Percentiles rank a stretch among this genome's conserved stretches.
Evolutionary conservation across 768 basidiomycete species (phyloP).

Genomic region (Leucosporidium yakuticum): DNA sequence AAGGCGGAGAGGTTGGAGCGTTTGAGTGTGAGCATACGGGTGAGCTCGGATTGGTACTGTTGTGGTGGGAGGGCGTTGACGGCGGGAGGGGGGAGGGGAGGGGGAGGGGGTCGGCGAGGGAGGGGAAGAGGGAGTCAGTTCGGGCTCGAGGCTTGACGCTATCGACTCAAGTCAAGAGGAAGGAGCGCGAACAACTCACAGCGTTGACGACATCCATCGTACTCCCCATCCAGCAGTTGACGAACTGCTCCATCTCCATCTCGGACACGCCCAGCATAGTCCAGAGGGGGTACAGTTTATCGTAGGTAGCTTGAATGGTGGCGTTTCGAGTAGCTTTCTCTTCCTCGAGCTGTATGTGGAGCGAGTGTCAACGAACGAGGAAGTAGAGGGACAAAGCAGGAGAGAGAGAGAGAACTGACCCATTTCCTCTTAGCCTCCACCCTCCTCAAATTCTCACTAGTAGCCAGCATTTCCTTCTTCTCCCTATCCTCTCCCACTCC

Average conservation of each 20-base stretch:
- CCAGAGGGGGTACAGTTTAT: conserved; percentile 88
- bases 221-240: conserved; percentile 68
- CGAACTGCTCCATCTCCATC: conserved; percentile 80
- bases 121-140: too few relatives aligned
- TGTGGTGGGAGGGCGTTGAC: too few relatives aligned
- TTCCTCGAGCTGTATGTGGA: conserved; percentile 53
- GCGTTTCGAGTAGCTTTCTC: conserved; percentile 68
- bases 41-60: conserved; percentile 78
- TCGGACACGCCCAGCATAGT: conserved; percentile 72
- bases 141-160: too few relatives aligned
- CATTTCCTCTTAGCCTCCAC: conserved; percentile 52
- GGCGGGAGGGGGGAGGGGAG: too few relatives aligned
- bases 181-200: conserved; percentile 39
- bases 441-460: conserved; percentile 66
- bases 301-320: conserved; percentile 88
- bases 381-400: neutral
- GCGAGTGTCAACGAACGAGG: neutral
- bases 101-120: neutral
- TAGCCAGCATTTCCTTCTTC: conserved; percentile 73
- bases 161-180: neutral
- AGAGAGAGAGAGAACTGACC: conserved; percentile 15
- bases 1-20: conserved; percentile 80
- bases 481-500: conserved; percentile 46
- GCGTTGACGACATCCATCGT: conserved; percentile 68
- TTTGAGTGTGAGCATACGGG: conserved; percentile 82